Conservation (phyloP, 1,284 basidiomycete genomes). For the Cutaneotrichosporon sp. region DNA sequence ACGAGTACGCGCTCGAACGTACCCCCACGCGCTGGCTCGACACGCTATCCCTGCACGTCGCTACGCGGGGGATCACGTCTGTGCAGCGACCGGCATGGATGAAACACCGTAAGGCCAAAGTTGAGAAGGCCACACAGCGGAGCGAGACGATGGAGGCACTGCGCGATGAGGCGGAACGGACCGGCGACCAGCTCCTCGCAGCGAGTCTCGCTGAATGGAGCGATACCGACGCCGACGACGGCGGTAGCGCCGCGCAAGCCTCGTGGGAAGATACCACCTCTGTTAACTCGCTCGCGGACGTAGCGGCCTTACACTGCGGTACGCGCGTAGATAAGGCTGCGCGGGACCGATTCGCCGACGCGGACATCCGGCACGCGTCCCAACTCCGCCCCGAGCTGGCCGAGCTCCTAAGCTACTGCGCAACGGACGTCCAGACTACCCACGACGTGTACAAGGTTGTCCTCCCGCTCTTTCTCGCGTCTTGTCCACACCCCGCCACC, state of each 20-base stretch:
- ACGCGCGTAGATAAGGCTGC: slow-evolving; percentile 74
- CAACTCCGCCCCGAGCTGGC: slow-evolving; percentile 65
- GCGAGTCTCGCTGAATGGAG: slow-evolving; percentile 31
- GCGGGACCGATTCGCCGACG: slow-evolving; percentile 65
- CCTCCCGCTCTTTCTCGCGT: slow-evolving; percentile 74
- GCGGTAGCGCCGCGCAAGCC: slow-evolving; percentile 23
- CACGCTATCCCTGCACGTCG: slow-evolving; percentile 92
- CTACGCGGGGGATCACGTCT: slow-evolving; percentile 89
- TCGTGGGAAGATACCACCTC: slow-evolving; percentile 89
- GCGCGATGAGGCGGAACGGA: slow-evolving; percentile 51
- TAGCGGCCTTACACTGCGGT: slow-evolving; percentile 82
- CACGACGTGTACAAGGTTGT: slow-evolving; percentile 74
- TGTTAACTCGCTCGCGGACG: slow-evolving; percentile 85
- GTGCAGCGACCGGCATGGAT: slow-evolving; percentile 92
- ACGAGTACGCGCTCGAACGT: slow-evolving; percentile 73
- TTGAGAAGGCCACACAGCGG: slow-evolving; percentile 40
- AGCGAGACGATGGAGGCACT: slow-evolving; percentile 39
- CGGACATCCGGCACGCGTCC: slow-evolving; percentile 39
- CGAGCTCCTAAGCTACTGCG: slow-evolving; percentile 83
- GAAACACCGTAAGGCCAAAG: slow-evolving; percentile 58
- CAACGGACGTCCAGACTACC: slow-evolving; percentile 76
- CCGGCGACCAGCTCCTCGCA: slow-evolving; percentile 50
- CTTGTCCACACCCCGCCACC: slow-evolving; percentile 88
- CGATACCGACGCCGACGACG: slow-evolving; percentile 37
- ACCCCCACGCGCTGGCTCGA: slow-evolving; percentile 82